Base-by-base conservation (phyloP, 192 early-diverging fungal species). In the Backusella tarrabulga region DNA sequence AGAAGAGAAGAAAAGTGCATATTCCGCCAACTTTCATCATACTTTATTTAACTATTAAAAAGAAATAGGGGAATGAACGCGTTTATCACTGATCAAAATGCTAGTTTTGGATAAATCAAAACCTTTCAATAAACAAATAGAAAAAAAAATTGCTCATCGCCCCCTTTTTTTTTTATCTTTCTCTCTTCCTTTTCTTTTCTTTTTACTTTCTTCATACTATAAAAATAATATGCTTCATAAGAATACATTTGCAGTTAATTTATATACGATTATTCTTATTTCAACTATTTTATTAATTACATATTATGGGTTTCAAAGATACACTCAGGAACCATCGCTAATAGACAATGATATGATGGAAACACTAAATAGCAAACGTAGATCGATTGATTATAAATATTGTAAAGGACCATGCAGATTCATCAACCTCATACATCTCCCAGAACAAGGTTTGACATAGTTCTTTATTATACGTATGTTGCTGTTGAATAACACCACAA, bases 381-480 rank as follows among this genome's bases (percentile, higher is more conserved):
- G 23, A 71, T 17, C 34, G 41, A 81, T 84, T 40, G 83, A 84
- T 66, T 32, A 72, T 42, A 80, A 78, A 60, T 80, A 84, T 44
- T 84, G 83, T 50, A 77, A 74, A 36, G 79, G 79, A 0, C 79
- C 79, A 3, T 84, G 83, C 63, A 69, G 54, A 67, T 84, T 84
- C 29, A 42, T 84, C 6, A 38, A 78, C 14, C 74, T 80, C 0
- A 5, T 80, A 6, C 69, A 71, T 56, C 72, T 84, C 21, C 73
- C 77, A 4, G 83, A 84, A 56, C 83, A 84, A 84, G 83, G 83
- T 84, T 32, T 50, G 17, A 50, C n/a, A 50, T 50, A 73, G 70
- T 19, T 29, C 11, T 34, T 17, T n/a, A 42, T 32, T 70, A 11
- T 32, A 26, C 32, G 19, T 69, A 75, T 44, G 0, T 26, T 67